Conservation (phyloP, 148 eudicot species). For the Suaeda aralocaspica region DNA sequence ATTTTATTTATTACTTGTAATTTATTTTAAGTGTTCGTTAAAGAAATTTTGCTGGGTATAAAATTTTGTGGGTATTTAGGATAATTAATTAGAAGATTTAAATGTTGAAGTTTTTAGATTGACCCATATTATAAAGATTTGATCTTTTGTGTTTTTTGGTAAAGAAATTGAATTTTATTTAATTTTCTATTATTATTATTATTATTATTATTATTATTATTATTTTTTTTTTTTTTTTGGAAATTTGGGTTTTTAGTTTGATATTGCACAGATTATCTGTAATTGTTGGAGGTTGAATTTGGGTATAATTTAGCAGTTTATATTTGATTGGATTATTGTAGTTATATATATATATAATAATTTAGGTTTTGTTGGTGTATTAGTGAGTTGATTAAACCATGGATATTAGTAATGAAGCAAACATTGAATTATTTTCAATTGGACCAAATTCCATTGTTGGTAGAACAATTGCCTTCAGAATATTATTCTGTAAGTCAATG, state of each 20-base stretch:
- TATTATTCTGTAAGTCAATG: slow-evolving; percentile 78
- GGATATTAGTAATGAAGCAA: slow-evolving; percentile 88
- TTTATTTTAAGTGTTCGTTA: background rate
- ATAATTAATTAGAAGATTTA: background rate
- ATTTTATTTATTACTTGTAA: background rate
- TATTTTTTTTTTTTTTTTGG: background rate
- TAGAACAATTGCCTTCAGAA: slow-evolving; percentile 74
- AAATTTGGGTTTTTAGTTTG: slow-evolving; percentile 3
- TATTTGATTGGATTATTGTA: background rate
- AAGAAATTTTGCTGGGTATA: background rate
- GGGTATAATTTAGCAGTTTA: background rate
- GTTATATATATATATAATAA: background rate
- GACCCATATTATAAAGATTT: background rate
- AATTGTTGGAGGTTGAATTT: background rate
- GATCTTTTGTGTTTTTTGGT: background rate
- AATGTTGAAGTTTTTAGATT: background rate
- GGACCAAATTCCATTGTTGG: slow-evolving; percentile 76
- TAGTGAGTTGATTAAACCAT: slow-evolving; percentile 30
- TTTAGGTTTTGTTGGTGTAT: slow-evolving; percentile 10
- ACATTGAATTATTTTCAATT: slow-evolving; percentile 63
- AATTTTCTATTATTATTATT: too few relatives aligned
- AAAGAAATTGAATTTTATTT: slow-evolving; percentile 1
- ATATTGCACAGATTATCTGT: background rate
- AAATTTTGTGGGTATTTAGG: background rate
- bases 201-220: too few relatives aligned